Evolutionary conservation across 345 rosid species (phyloP).

Genomic region (Dipteronia sinensis): DNA sequence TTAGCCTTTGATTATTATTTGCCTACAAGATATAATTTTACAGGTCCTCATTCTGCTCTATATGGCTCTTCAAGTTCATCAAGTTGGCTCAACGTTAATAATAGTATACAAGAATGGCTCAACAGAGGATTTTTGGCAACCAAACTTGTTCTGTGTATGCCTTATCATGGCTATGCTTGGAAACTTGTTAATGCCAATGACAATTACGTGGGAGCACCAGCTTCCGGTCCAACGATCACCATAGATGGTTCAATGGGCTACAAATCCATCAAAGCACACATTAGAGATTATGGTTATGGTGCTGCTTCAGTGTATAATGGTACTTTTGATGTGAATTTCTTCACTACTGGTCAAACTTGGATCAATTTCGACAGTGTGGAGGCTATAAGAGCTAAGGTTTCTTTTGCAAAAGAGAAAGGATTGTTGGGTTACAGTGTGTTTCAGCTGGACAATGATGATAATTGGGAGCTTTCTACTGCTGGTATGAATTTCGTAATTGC

Average conservation of each 20-base stretch:
- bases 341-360: neutral
- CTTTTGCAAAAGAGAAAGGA: constrained; percentile 17
- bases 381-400: constrained; percentile 20
- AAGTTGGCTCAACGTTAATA: constrained; percentile 9
- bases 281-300: constrained; percentile 7
- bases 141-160: constrained; percentile 32
- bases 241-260: constrained; percentile 23
- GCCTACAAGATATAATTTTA: constrained; percentile 27
- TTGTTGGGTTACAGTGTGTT: constrained; percentile 15
- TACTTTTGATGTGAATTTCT: constrained; percentile 5
- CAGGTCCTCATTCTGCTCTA: constrained; percentile 32
- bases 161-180: constrained; percentile 39
- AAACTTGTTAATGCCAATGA: constrained; percentile 10
- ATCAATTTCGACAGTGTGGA: constrained; percentile 14
- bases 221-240: constrained; percentile 24
- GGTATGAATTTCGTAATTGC: neutral
- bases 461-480: constrained; percentile 9
- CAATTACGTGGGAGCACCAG: constrained; percentile 19
- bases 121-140: constrained; percentile 21
- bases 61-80: constrained; percentile 21
- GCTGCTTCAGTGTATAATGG: constrained; percentile 4
- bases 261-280: constrained; percentile 1
- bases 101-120: constrained; percentile 26
- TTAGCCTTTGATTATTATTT: constrained; percentile 24
- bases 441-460: constrained; percentile 13